phyloP scores from a whole-genome alignment of 176 grass and related monocot species.

The Raddia guianensis region DNA sequence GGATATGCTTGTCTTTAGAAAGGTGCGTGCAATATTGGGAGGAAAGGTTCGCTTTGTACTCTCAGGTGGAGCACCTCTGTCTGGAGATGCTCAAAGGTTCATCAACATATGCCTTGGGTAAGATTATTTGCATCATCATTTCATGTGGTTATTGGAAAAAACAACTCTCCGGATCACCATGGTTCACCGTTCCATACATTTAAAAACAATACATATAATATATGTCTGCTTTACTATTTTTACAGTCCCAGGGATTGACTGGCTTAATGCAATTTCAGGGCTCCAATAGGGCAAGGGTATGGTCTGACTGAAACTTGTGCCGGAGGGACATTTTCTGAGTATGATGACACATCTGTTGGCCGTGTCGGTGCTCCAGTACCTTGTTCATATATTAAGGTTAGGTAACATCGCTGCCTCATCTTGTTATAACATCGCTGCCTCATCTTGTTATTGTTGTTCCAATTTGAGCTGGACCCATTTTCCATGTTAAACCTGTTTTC shows the following conservation, averaged over 20 bases:
- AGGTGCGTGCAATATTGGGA: constrained; percentile 82
- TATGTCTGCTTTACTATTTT: constrained; percentile 11
- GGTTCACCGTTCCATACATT: not conserved
- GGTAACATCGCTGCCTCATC: constrained; percentile 17
- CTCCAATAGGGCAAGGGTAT: constrained; percentile 95
- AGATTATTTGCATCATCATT: constrained; percentile 35
- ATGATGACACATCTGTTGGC: constrained; percentile 86
- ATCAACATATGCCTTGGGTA: constrained; percentile 98
- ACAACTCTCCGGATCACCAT: constrained; percentile 2
- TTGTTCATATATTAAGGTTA: constrained; percentile 90
- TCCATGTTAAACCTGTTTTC: constrained; percentile 28
- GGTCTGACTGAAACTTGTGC: constrained; percentile 98
- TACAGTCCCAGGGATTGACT: constrained; percentile 24
- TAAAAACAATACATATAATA: constrained; percentile 10
- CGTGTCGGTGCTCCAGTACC: constrained; percentile 88
- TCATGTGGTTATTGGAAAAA: constrained; percentile 25
- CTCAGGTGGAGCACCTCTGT: constrained; percentile 91
- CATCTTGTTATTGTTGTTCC: not conserved
- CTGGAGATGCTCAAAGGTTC: constrained; percentile 90
- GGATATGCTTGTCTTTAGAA: constrained; percentile 84
- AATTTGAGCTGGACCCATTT: constrained; percentile 19
- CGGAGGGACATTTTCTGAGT: constrained; percentile 91
- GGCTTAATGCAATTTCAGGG: constrained; percentile 67
- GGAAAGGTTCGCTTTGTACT: constrained; percentile 80
- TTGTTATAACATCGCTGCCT: constrained; percentile 7